Evolutionary conservation across 345 rosid species (phyloP).

Genomic region (Gossypium rotundifolium): DNA sequence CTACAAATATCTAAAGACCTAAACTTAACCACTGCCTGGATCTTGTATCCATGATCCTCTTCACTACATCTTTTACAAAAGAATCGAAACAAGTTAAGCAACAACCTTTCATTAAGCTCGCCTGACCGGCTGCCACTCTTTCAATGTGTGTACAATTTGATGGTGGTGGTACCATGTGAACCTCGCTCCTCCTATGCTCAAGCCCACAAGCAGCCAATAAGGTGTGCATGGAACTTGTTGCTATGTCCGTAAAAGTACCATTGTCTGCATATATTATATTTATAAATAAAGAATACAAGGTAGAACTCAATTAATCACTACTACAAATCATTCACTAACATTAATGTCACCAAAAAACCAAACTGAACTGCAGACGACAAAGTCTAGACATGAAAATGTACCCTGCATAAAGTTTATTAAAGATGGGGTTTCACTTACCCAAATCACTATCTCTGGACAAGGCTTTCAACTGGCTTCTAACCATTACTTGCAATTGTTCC

Average conservation of each 20-base stretch:
- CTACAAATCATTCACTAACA: not conserved
- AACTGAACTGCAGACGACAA: not conserved
- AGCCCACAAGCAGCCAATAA: slow-evolving; percentile 81
- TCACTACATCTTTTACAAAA: slow-evolving; percentile 73
- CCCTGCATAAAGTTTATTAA: slow-evolving; percentile 7
- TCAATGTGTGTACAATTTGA: slow-evolving; percentile 48
- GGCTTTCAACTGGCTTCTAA: slow-evolving; percentile 60
- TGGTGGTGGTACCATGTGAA: slow-evolving; percentile 44
- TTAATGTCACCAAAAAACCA: not conserved
- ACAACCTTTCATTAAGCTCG: slow-evolving; percentile 65
- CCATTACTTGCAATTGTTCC: slow-evolving; percentile 71
- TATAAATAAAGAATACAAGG: not conserved
- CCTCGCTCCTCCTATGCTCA: slow-evolving; percentile 65
- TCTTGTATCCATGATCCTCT: slow-evolving; percentile 66
- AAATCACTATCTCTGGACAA: slow-evolving; percentile 52
- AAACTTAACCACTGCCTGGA: slow-evolving; percentile 71
- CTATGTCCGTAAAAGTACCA: slow-evolving; percentile 51
- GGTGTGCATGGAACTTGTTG: slow-evolving; percentile 65
- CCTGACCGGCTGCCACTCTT: slow-evolving; percentile 41
- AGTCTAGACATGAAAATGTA: not conserved
- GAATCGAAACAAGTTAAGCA: slow-evolving; percentile 89
- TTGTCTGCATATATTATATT: slow-evolving; percentile 42
- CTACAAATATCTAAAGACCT: slow-evolving; percentile 46
- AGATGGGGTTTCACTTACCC: slow-evolving; percentile 40
- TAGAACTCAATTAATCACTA: not conserved